Conservation (phyloP, 371 early-diverging fungal species). For the Mortierella sp. region DNA sequence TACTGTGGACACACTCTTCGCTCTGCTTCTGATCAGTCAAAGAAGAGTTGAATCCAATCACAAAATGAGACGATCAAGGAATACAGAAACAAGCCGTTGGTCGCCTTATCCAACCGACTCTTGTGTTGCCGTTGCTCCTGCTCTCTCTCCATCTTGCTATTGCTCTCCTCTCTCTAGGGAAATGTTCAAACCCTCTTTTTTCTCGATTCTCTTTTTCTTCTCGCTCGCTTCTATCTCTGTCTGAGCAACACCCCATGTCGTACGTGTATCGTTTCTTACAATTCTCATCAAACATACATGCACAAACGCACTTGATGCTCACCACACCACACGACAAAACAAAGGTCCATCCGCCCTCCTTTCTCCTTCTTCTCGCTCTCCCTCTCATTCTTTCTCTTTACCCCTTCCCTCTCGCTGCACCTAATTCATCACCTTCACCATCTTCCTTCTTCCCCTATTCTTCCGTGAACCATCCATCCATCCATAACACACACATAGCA, state of each 20-base stretch:
- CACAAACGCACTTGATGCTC: not conserved
- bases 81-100: not conserved
- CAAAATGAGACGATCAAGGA: slow-evolving; percentile 8
- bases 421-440: not conserved
- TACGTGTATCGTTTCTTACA: not conserved
- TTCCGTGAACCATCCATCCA: not conserved
- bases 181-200: not conserved
- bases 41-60: not conserved
- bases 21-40: no score
- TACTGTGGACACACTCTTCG: not conserved
- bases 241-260: not conserved
- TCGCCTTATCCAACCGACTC: not conserved
- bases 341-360: not conserved
- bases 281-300: not conserved
- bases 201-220: not conserved
- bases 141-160: not conserved
- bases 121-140: no score
- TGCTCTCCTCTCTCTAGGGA: not conserved
- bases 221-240: not conserved
- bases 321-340: slow-evolving; percentile 1
- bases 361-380: not conserved
- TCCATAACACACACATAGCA: not conserved
- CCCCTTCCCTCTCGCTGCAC: not conserved
- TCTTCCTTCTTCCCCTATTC: not conserved
- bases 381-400: not conserved